A percentile compares a stretch with the other conserved stretches of the same genome.
Evolutionary conservation across 176 grass and related monocot genomes (phyloP).

Genomic region (Oryza meyeriana): DNA sequence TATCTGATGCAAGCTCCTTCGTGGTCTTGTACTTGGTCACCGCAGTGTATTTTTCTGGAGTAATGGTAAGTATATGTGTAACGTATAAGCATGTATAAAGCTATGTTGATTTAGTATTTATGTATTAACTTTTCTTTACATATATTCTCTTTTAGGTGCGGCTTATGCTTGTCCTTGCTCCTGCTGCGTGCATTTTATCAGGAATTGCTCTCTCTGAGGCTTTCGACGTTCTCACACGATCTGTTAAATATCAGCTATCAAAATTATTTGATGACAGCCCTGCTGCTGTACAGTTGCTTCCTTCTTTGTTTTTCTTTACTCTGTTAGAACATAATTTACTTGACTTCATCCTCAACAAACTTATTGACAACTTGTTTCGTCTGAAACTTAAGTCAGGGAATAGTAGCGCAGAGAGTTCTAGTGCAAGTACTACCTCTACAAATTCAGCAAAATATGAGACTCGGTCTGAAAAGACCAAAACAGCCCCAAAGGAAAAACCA

Average conservation of each 20-base stretch:
- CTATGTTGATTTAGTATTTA: neutral
- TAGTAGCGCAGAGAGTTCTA: slow-evolving; percentile 41
- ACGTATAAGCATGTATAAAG: neutral
- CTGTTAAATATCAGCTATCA: slow-evolving; percentile 75
- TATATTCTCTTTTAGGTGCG: slow-evolving; percentile 60
- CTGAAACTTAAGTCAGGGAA: slow-evolving; percentile 63
- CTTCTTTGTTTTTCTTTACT: slow-evolving; percentile 29
- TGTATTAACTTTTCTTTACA: slow-evolving; percentile 17
- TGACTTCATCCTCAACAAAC: neutral
- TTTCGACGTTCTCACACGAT: slow-evolving; percentile 81
- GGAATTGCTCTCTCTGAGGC: slow-evolving; percentile 93
- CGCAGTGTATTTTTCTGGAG: slow-evolving; percentile 98
- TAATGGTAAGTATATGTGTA: slow-evolving; percentile 72
- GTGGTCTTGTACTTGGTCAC: slow-evolving; percentile 92
- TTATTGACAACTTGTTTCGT: slow-evolving; percentile 39
- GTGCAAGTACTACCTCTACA: slow-evolving; percentile 15
- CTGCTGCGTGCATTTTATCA: slow-evolving; percentile 96
- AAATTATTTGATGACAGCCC: slow-evolving; percentile 62
- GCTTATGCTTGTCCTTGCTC: slow-evolving; percentile 99
- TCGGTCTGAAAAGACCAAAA: slow-evolving; percentile 65
- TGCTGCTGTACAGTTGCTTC: slow-evolving; percentile 59
- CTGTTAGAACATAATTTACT: slow-evolving; percentile 9
- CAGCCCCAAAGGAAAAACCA: slow-evolving; percentile 67
- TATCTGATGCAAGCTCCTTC: slow-evolving; percentile 98
- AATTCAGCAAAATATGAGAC: slow-evolving; percentile 50